A percentile compares a stretch with the other conserved stretches of the same genome.
Evolutionary conservation across 352 stramenopile species (phyloP).

Genomic region (Globisporangium apiculatum): DNA sequence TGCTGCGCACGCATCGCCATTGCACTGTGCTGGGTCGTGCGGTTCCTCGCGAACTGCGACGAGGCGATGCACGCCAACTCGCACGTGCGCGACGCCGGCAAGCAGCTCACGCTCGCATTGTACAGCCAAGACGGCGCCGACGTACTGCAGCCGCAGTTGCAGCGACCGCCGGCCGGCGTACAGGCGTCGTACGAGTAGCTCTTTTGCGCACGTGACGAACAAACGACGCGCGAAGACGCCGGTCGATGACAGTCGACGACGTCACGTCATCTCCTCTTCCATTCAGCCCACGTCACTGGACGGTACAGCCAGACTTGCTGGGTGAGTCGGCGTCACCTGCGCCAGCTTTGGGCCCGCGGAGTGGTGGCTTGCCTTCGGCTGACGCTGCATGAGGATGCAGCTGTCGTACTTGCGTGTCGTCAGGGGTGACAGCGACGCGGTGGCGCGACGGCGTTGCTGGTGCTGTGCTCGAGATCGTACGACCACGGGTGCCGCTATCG

Average conservation of each 20-base stretch:
- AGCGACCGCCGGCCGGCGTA: not conserved
- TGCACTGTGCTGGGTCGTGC: slow-evolving; percentile 28
- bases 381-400: not conserved
- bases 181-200: slow-evolving; percentile 6
- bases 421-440: not conserved
- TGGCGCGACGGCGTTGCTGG: not conserved
- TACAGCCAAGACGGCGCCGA: slow-evolving; percentile 27
- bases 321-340: slow-evolving; percentile 8
- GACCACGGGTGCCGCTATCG: not conserved
- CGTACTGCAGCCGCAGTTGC: slow-evolving; percentile 10
- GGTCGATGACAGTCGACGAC: not conserved
- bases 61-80: slow-evolving; percentile 29
- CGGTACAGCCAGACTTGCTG: not conserved
- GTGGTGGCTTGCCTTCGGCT: not conserved
- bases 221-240: not conserved
- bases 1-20: slow-evolving; percentile 45
- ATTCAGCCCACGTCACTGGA: not conserved
- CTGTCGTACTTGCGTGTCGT: not conserved
- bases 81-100: slow-evolving; percentile 29
- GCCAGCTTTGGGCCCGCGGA: slow-evolving; percentile 6
- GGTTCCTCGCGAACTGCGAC: slow-evolving; percentile 21
- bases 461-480: too few relatives aligned
- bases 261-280: not conserved
- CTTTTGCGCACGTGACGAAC: not conserved
- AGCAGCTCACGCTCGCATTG: slow-evolving; percentile 28